Conservation (phyloP, 2,329 filamentous ascomycete genomes). For the Botrytis aclada region DNA sequence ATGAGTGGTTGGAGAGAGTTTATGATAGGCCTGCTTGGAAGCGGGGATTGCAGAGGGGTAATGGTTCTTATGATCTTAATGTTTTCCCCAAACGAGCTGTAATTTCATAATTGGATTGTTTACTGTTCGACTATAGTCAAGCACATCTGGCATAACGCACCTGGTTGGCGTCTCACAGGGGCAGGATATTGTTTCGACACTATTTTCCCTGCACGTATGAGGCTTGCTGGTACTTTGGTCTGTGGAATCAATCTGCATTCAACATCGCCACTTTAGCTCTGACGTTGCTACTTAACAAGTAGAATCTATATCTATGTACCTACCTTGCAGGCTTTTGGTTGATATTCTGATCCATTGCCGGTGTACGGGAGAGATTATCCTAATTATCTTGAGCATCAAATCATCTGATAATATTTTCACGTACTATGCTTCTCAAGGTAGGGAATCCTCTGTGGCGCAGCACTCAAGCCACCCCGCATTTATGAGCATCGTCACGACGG, state of each 20-base stretch:
- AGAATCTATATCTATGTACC: background rate
- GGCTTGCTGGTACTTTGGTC: background rate
- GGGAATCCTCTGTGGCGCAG: background rate
- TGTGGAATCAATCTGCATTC: background rate
- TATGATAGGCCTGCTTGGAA: constrained; percentile 34
- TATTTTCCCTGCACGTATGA: background rate
- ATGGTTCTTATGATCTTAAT: constrained; percentile 34
- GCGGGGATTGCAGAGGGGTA: constrained; percentile 34
- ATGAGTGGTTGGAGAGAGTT: constrained; percentile 36
- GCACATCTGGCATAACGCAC: background rate
- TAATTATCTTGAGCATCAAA: background rate
- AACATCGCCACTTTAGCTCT: background rate
- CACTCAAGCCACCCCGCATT: background rate
- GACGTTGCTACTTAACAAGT: background rate
- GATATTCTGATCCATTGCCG: background rate
- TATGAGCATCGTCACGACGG: background rate
- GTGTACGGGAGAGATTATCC: background rate
- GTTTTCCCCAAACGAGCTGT: constrained; percentile 21
- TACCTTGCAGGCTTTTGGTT: background rate
- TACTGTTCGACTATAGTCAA: background rate
- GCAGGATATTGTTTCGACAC: background rate
- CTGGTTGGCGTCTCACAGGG: background rate
- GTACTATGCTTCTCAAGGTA: background rate
- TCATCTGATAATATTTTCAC: background rate
- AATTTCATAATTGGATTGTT: background rate